Percentiles rank a stretch among this genome's conserved stretches.
phyloP scores from a whole-genome alignment of 441 rosid genomes.

The Dalechampia spathulata region DNA sequence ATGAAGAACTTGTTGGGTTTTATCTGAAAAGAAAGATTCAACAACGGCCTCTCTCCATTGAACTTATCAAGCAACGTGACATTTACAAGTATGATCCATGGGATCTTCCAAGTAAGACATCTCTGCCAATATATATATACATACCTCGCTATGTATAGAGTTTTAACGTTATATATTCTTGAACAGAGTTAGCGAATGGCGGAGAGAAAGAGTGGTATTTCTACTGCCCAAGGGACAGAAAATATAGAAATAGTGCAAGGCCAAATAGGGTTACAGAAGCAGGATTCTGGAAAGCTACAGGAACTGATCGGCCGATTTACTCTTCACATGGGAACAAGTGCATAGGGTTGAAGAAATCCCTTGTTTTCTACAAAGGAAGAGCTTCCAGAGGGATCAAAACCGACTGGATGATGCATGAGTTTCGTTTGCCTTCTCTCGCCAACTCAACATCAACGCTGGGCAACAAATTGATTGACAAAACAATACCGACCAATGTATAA shows the following conservation, averaged over 20 bases:
- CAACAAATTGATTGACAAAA: too few species aligned
- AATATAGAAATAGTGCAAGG: constrained; percentile 43
- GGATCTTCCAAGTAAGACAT: constrained; percentile 81
- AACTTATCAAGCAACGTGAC: constrained; percentile 73
- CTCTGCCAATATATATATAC: too few species aligned
- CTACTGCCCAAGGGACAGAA: constrained; percentile 43
- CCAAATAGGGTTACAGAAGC: constrained; percentile 47
- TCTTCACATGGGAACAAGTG: constrained; percentile 11
- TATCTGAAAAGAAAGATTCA: constrained; percentile 62
- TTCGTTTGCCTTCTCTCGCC: constrained; percentile 41
- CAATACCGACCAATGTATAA: too few species aligned
- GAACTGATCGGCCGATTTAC: constrained; percentile 39
- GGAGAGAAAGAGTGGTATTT: constrained; percentile 29
- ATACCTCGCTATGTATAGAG: too few species aligned
- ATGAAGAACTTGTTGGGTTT: constrained; percentile 85
- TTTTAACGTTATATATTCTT: too few species aligned
- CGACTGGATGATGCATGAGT: constrained; percentile 62
- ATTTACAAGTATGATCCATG: constrained; percentile 83
- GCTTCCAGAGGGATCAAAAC: constrained; percentile 53
- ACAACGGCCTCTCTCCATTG: constrained; percentile 51
- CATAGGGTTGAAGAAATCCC: constrained; percentile 37
- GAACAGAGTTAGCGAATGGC: constrained; percentile 5
- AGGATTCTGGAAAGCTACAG: constrained; percentile 62
- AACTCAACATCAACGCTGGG: too few species aligned
- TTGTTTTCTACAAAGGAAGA: constrained; percentile 41